Conservation (phyloP, 768 basidiomycete species). For the Tephrocybe sp. region DNA sequence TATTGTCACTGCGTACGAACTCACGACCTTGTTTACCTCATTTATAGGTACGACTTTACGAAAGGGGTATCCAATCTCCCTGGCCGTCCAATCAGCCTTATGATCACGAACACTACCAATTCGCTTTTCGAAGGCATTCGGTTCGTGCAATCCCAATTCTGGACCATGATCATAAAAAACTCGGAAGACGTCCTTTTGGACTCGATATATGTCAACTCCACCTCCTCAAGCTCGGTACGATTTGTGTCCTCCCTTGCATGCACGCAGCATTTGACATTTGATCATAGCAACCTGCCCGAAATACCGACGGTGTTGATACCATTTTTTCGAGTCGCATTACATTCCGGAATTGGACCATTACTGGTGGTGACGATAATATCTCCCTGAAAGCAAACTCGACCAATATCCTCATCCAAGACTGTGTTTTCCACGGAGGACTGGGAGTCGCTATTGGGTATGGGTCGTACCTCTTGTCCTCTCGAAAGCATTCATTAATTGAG, state of each 20-base stretch:
- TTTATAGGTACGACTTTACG: slow-evolving; percentile 33
- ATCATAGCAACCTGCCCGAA: slow-evolving; percentile 26
- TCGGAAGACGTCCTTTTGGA: slow-evolving; percentile 35
- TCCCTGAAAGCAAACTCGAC: slow-evolving; percentile 41
- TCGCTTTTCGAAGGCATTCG: slow-evolving; percentile 34
- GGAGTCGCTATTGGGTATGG: slow-evolving; percentile 41
- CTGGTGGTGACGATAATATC: slow-evolving; percentile 39
- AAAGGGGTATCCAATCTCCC: slow-evolving; percentile 36
- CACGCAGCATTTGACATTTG: background rate
- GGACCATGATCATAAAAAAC: slow-evolving; percentile 37
- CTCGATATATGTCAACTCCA: slow-evolving; percentile 40
- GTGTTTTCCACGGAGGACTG: slow-evolving; percentile 33
- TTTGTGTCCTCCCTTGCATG: background rate
- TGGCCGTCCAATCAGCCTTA: slow-evolving; percentile 36
- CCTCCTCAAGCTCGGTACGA: slow-evolving; percentile 29
- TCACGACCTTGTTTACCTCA: background rate
- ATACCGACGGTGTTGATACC: slow-evolving; percentile 39
- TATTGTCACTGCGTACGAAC: background rate
- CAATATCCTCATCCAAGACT: slow-evolving; percentile 39
- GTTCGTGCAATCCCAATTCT: slow-evolving; percentile 42
- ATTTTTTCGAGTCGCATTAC: slow-evolving; percentile 37
- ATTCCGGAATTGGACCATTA: slow-evolving; percentile 36
- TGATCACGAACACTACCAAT: slow-evolving; percentile 34
- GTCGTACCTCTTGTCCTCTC: too few species aligned
- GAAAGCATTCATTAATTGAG: background rate